Evolutionary conservation across 441 rosid species (phyloP), one percentile per base, ranked within the genome.

Genomic region (Gossypium gossypioides): DNA sequence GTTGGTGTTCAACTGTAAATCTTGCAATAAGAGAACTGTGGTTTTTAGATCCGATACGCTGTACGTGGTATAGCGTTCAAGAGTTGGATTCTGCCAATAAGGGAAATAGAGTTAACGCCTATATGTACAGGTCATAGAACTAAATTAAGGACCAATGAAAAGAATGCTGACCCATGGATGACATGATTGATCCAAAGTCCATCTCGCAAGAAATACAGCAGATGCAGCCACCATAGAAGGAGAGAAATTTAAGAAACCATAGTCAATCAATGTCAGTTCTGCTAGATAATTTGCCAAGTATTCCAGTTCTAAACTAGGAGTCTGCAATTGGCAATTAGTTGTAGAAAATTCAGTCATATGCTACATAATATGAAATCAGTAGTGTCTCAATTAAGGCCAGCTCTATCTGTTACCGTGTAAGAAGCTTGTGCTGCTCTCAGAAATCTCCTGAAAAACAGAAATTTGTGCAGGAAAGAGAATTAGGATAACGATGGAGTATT

Each of bases 171-270:
- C 92, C 92, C 92, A 89, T 59, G 92, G 92, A 68, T 87, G 85
- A 66, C 75, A 71, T 60, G 90, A 89, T 48, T 82, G 89, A 79
- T 89, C 82, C 71, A 87, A 58, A 9, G 94, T 89, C 94, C 94
- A 89, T 70, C 77, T 86, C 74, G 92, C 92, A 59, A 89, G 91
- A 76, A 89, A 86, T 44, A 87, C 87, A 8, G 90, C 89, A 5
- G 94, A 86, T 58, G 94, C 91, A 77, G 94, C 91, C 10, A 87
- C 67, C 13, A 84, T 61, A 0, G 94, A 89, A 69, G 94, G 94
- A 68, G 82, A 83, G 66, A 81, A 86, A 63, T 79, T 85, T 73
- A 89, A 72, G 84, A 84, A 86, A 59, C 71, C 74, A 3, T 81
- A 81, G 75, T 89, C 89, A 10, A 85, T 37, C 71, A 89, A 72